Base-by-base conservation (phyloP, 2,329 filamentous ascomycete genomes). In the Penicillium palitans region DNA sequence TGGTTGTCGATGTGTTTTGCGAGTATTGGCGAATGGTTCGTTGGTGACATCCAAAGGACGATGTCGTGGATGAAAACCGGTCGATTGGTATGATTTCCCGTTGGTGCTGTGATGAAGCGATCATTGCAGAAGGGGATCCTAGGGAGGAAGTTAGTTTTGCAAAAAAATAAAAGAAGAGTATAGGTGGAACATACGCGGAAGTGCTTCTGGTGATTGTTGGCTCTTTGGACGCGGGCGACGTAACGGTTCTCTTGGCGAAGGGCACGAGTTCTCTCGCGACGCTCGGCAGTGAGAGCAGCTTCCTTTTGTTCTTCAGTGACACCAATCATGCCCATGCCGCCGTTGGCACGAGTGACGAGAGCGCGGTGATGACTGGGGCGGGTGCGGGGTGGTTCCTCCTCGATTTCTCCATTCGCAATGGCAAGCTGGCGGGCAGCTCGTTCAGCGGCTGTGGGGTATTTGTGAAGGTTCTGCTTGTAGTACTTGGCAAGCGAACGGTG, bases 391-490 rank as follows among this genome's bases (percentile, higher is more conserved):
- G 80, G 76, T 39, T 80, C 77, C 21, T 81, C 80, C 51, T 82
- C 80, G 24, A 79, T 79, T 48, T 77, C 74, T 13, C 78, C 74
- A 50, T 76, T 75, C 46, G 75, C 77, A 58, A 90, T 84, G 6
- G 86, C 83, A 59, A 88, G 80, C 66, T 79, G 76, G 52, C 86
- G 87, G 66, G 88, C 83, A 57, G 85, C 82, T 54, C 90, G 88
- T 76, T 96, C 92, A 58, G 90, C 89, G 0, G 87, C 79, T 2
- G 90, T 87, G 2, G 92, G 92, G 73, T 96, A 89, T 74, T 86
- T 90, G 75, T 89, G 87, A 44, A 99, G 81, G 76, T 98, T 98
- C 79, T 99, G 95, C 59, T 91, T 88, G 79, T 87, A 99, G 78
- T 98, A 98, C 66, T 85, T 87, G 71, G 90, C 89, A 54, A 96